phyloP scores from a whole-genome alignment of 768 basidiomycete species.

The Psilocybe subaeruginosa region DNA sequence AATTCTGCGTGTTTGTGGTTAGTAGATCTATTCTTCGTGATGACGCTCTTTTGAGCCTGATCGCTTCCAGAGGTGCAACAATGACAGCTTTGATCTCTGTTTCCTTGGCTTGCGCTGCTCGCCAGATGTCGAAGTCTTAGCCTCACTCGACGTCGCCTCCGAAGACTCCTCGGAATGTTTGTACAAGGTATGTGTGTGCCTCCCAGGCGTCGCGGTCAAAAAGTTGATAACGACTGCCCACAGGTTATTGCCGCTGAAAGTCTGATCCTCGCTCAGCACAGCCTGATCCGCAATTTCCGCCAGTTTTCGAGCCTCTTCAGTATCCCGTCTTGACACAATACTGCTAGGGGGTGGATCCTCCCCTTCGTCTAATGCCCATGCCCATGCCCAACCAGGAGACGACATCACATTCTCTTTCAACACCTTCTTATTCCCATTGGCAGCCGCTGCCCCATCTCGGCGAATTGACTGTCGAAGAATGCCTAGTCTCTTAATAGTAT shows the following conservation, averaged over 20 bases:
- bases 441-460: slow-evolving; percentile 24
- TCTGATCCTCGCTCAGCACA: slow-evolving; percentile 56
- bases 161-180: slow-evolving; percentile 6
- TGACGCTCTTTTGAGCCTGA: neutral
- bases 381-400: slow-evolving; percentile 72
- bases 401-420: slow-evolving; percentile 41
- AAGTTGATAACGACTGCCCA: slow-evolving; percentile 72
- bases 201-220: slow-evolving; percentile 56
- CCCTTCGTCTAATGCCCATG: slow-evolving; percentile 79
- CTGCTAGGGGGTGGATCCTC: slow-evolving; percentile 92
- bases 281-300: slow-evolving; percentile 76
- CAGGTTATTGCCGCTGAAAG: slow-evolving; percentile 69
- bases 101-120: neutral
- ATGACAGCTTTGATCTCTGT: slow-evolving; percentile 2
- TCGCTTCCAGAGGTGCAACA: slow-evolving; percentile 3
- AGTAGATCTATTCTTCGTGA: slow-evolving; percentile 3
- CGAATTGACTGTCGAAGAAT: slow-evolving; percentile 45
- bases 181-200: slow-evolving; percentile 28
- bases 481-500: slow-evolving; percentile 56
- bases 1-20: neutral
- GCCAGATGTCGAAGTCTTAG: slow-evolving; percentile 1
- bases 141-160: neutral
- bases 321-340: slow-evolving; percentile 89
- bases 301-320: slow-evolving; percentile 72
- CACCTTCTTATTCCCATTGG: slow-evolving; percentile 7